A percentile compares a stretch with the other conserved stretches of the same genome.
These are phyloP conservation scores for Artemisia annua DNA, from an alignment of 129 eudicot species.

Conservation along the genomic window DNA sequence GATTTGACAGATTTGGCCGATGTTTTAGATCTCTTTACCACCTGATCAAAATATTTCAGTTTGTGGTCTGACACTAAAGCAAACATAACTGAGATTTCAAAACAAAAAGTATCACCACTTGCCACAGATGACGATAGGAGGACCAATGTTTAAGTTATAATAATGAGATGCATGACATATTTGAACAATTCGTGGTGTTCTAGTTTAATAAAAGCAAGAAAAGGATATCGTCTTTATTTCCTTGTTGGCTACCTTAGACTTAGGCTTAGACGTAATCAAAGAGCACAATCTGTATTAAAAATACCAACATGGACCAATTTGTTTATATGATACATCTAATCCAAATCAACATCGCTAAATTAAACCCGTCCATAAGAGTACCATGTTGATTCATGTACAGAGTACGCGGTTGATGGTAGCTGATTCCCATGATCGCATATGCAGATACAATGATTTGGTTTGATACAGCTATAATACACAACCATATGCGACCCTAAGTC, in stretches of 20 bases:
- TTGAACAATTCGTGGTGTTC: background rate
- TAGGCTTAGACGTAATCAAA: background rate
- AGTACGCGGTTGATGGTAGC: background rate
- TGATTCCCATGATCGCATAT: background rate
- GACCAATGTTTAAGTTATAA: background rate
- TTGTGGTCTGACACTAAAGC: no score
- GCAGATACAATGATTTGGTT: background rate
- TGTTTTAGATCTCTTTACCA: no score
- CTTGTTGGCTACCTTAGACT: background rate
- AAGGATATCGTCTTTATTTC: background rate
- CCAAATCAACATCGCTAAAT: no score
- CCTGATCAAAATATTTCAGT: no score
- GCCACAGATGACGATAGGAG: no score
- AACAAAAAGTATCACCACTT: no score
- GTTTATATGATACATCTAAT: no score
- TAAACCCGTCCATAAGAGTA: no score
- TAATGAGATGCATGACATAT: background rate
- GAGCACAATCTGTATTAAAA: no score
- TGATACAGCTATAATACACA: background rate
- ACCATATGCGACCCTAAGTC: background rate
- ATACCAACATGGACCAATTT: no score
- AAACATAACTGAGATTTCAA: no score
- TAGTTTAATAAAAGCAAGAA: background rate
- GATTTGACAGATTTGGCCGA: no score
- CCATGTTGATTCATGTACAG: background rate